Evolutionary conservation across 257 asterid genomes (phyloP), one percentile per base, ranked within the genome.

Genomic region (Fraxinus excelsior): DNA sequence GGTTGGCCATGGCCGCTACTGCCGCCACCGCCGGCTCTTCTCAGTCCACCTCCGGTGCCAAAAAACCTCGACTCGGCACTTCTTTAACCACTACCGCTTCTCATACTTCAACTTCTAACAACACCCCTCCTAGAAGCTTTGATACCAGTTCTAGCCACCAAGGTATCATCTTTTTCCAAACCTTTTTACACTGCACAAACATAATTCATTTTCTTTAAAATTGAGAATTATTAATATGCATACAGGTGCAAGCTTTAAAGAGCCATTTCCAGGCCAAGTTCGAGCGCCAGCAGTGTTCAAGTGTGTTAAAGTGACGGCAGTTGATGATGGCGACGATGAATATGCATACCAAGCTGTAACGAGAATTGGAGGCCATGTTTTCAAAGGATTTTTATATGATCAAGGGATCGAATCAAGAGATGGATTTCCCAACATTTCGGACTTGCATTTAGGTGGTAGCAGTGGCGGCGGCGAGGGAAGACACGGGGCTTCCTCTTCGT

Each of bases 321-420:
- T 92, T 0, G 97, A 92, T 8, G 97, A 89, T 10, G 97, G 94
- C 0, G 96, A 92, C 0, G 94, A 90, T 40, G 97, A 92, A 75
- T 92, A 77, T 74, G 97, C 97, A 14, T 92, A 90, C 34, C 96
- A 92, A 37, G 97, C 96, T 0, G 82, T 84, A 2, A 96, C 90
- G 3, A 85, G 81, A 72, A 90, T 92, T n/a, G 96, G 96, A 2
- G 97, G 97, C 19, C 97, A 89, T 79, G 87, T 90, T 34, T 92
- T 92, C 91, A 90, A 92, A 79, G 97, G 97, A 1, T 89, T 90
- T 69, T 79, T 92, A 0, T 92, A 90, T 10, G 94, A 92, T 84
- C 94, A 90, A 87, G 97, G 96, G 4, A 72, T 82, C 21, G 96
- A 84, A 79, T 82, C 80, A 11, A 82, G 85, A 29, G 90, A 86